Base-by-base conservation (phyloP, 257 asterid species). In the Avicennia marina region DNA sequence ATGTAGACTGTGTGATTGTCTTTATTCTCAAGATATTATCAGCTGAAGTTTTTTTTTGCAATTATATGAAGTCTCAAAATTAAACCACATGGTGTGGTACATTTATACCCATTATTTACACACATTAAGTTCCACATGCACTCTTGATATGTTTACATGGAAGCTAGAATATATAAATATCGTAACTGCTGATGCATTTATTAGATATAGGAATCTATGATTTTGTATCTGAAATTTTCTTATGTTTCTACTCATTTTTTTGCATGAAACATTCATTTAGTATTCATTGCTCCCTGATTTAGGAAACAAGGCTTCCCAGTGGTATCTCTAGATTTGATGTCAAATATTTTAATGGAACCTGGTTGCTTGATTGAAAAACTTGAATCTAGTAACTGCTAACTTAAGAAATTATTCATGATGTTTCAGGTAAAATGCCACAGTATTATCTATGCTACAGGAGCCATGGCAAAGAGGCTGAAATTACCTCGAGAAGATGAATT, bases 401-500 rank as follows among this genome's bases (percentile, higher is more conserved):
- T 36, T 36, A 8, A 4, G 13, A 36, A 36, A 36, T n/a, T n/a
- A n/a, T 36, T 36, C 13, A 11, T 36, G 6, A 11, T 21, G 46
- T 69, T 70, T 56, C 84, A 93, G 99, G 88, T 93, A 41, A 89
- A 78, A 73, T 89, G 96, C 78, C 84, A 93, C 58, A 89, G 97
- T 69, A 57, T 93, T 68, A 84, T 93, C 60, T 81, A 89, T 68
- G 96, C 99, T 41, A 93, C 99, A 17, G 99, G 99, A 67, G 99
- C 99, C 58, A 82, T 90, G 41, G 99, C 99, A 18, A 89, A 54
- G 80, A 80, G 89, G 69, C 75, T 93, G 55, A 69, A 78, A 31
- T 67, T 93, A 67, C 97, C 99, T 32, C 82, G 90, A 36, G 99
- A 93, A 80, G 96, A 86, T 11, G 99, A 93, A 70, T 93, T 93